These are phyloP conservation scores for Suhomyces kunorum DNA, from an alignment of 1,139 yeast species.

Conservation along the genomic window DNA sequence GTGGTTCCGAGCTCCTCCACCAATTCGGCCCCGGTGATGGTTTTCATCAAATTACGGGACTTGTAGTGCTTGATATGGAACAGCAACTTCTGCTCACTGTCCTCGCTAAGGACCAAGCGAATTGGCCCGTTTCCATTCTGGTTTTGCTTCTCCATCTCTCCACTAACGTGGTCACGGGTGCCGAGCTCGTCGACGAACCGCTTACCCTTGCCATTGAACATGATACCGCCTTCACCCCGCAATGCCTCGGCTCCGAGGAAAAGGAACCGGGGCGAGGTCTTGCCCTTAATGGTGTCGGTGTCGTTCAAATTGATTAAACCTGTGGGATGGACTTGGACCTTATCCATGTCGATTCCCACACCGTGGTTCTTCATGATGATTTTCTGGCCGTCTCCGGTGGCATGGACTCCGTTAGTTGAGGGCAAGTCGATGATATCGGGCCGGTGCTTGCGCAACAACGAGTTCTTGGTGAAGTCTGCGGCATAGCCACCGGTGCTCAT, in stretches of 20 bases:
- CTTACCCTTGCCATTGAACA: conserved; percentile 61
- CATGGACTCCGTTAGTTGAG: conserved; percentile 72
- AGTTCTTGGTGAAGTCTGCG: conserved; percentile 55
- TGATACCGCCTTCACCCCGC: conserved; percentile 75
- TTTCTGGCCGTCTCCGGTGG: conserved; percentile 77
- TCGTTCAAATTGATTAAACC: conserved; percentile 72
- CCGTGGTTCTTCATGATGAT: conserved; percentile 62
- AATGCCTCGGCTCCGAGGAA: conserved; percentile 79
- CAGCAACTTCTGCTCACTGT: conserved; percentile 45
- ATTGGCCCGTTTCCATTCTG: conserved; percentile 53
- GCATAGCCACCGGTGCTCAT: conserved; percentile 84
- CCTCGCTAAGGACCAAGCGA: conserved; percentile 48
- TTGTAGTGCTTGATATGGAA: conserved; percentile 68
- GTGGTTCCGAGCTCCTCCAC: conserved; percentile 45
- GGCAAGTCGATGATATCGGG: conserved; percentile 66
- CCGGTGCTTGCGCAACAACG: conserved; percentile 53
- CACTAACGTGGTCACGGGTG: conserved; percentile 69
- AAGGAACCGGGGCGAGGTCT: conserved; percentile 51
- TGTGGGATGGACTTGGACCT: conserved; percentile 82
- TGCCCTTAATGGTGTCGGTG: conserved; percentile 43
- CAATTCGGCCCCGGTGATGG: conserved; percentile 51
- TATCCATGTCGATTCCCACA: conserved; percentile 67
- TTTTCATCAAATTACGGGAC: conserved; percentile 63
- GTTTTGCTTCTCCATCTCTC: conserved; percentile 52
- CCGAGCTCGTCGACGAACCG: conserved; percentile 73